Conservation (phyloP, 2,329 filamentous ascomycete species). For the Alternaria infectoria region DNA sequence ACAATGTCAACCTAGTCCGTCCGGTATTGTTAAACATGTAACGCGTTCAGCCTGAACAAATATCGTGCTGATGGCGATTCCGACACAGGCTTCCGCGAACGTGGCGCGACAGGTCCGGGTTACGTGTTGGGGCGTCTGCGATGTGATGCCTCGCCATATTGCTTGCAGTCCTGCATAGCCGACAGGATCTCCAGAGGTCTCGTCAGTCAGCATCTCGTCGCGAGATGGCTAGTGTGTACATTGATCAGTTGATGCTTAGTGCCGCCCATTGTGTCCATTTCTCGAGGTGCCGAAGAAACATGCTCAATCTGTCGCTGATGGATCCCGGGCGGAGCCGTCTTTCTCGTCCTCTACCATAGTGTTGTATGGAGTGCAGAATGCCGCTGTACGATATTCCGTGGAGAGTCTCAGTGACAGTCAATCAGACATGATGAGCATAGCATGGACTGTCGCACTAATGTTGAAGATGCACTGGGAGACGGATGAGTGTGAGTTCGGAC, state of each 20-base stretch:
- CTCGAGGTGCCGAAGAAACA: neutral
- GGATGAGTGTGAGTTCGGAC: slow-evolving; percentile 2
- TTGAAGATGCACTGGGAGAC: neutral
- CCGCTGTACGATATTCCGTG: neutral
- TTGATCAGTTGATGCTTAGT: neutral
- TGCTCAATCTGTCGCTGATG: neutral
- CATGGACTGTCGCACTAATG: neutral
- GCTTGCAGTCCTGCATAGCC: neutral
- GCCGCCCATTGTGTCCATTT: neutral
- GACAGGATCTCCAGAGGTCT: neutral
- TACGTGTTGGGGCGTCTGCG: neutral
- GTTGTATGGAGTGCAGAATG: neutral
- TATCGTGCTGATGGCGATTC: neutral
- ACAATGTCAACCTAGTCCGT: neutral
- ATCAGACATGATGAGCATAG: neutral
- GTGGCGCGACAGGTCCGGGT: neutral
- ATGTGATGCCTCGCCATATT: neutral
- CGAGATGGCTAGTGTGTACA: neutral
- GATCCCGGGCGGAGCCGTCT: neutral
- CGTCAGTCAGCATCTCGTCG: neutral
- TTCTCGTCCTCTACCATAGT: neutral
- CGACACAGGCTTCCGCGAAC: neutral
- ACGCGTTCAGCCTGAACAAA: neutral
- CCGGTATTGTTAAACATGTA: neutral
- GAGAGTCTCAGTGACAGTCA: neutral